phyloP scores from a whole-genome alignment of 495 filamentous ascomycete species.

The Cercophora scortea region DNA sequence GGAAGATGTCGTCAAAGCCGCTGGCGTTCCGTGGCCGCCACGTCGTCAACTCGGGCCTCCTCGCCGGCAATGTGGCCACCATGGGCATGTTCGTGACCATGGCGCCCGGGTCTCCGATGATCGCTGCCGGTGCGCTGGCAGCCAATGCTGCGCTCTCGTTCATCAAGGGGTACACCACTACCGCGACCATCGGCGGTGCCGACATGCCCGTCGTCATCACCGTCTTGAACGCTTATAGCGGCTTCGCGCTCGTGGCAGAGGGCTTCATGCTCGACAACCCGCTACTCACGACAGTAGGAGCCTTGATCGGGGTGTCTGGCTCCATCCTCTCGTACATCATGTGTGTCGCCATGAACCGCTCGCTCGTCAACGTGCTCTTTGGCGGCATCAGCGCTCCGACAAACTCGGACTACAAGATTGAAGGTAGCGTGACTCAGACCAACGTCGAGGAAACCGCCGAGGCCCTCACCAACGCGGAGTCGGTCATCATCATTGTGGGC shows the following conservation, averaged over 20 bases:
- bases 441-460: conserved; percentile 70
- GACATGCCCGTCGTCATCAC: conserved; percentile 86
- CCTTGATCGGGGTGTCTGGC: conserved; percentile 72
- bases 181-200: conserved; percentile 74
- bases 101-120: conserved; percentile 63
- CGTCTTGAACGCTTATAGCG: conserved; percentile 76
- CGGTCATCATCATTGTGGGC: conserved; percentile 74
- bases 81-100: conserved; percentile 73
- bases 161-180: conserved; percentile 74
- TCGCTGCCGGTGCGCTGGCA: conserved; percentile 64
- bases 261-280: conserved; percentile 83
- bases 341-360: conserved; percentile 81
- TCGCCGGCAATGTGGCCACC: conserved; percentile 64
- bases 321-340: conserved; percentile 76
- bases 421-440: conserved; percentile 63
- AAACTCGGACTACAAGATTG: conserved; percentile 59
- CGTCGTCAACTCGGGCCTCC: conserved; percentile 58
- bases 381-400: conserved; percentile 61
- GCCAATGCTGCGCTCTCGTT: conserved; percentile 70
- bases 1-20: conserved; percentile 66
- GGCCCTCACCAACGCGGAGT: conserved; percentile 59
- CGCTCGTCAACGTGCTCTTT: conserved; percentile 72
- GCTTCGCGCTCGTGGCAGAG: conserved; percentile 75
- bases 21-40: conserved; percentile 62
- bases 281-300: conserved; percentile 68